Conservation (phyloP, 306 rosid genomes). For the Begonia peltatifolia region DNA sequence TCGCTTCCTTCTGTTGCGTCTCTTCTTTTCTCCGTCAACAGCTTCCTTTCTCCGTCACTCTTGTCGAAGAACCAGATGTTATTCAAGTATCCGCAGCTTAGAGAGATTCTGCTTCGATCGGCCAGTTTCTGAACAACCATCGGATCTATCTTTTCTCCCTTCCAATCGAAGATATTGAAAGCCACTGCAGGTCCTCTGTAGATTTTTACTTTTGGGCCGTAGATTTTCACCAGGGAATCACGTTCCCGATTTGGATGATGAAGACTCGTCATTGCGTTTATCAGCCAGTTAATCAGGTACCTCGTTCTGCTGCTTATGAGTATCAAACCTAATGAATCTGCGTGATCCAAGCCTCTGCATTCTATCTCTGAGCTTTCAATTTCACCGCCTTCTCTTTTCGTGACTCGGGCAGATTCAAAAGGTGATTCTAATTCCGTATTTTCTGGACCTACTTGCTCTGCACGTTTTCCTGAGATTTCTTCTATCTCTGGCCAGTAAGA, state of each 20-base stretch:
- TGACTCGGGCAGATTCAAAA: conserved; percentile 11
- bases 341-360: conserved; percentile 68
- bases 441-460: conserved; percentile 14
- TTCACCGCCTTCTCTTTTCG: conserved; percentile 5
- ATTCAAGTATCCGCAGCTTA: conserved; percentile 28
- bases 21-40: conserved; percentile 21
- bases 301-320: conserved; percentile 36
- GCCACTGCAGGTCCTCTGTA: conserved; percentile 63
- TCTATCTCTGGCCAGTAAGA: not conserved
- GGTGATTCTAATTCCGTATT: conserved; percentile 13
- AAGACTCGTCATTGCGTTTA: conserved; percentile 57
- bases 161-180: conserved; percentile 83
- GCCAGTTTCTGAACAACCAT: conserved; percentile 66
- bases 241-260: conserved; percentile 46
- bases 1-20: conserved; percentile 12
- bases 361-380: conserved; percentile 17
- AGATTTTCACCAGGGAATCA: conserved; percentile 41
- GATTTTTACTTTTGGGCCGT: conserved; percentile 46
- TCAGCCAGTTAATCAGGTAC: conserved; percentile 59
- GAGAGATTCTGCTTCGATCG: conserved; percentile 46
- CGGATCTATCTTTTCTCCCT: conserved; percentile 69
- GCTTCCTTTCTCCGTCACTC: conserved; percentile 28
- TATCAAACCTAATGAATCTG: conserved; percentile 53
- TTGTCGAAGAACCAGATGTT: conserved; percentile 31
- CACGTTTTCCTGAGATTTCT: conserved; percentile 2